Evolutionary conservation across 73 alveolate species (phyloP).

Genomic region (Vitrella brassicaformis): DNA sequence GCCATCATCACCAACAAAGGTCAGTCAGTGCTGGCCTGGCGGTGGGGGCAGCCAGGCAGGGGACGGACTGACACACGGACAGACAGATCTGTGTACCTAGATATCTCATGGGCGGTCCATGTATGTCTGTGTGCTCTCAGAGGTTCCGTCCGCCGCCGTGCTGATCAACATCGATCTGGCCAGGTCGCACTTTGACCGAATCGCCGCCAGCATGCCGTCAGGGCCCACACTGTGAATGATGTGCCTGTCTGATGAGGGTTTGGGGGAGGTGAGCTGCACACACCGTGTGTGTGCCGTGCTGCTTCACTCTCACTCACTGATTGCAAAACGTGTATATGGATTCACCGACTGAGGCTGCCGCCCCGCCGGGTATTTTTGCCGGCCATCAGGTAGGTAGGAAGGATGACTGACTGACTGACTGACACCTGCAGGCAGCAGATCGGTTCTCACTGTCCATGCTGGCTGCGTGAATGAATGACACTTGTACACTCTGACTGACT

Average conservation of each 20-base stretch:
- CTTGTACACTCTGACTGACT: too few relatives aligned
- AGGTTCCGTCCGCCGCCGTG: neutral
- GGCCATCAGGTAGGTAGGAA: neutral
- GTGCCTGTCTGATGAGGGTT: neutral
- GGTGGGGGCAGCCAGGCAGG: too few relatives aligned
- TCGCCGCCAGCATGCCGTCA: neutral
- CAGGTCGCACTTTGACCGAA: neutral
- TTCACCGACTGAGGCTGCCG: neutral
- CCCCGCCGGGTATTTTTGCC: neutral
- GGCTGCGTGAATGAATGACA: too few relatives aligned
- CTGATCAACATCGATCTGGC: neutral
- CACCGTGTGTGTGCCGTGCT: too few relatives aligned
- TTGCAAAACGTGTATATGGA: neutral
- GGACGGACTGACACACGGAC: too few relatives aligned
- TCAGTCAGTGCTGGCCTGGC: neutral
- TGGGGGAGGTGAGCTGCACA: neutral
- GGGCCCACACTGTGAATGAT: neutral
- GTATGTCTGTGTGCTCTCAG: neutral
- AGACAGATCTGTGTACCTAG: too few relatives aligned
- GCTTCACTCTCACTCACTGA: neutral
- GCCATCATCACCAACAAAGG: constrained; percentile 46
- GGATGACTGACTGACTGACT: too few relatives aligned
- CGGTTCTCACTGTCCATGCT: too few relatives aligned
- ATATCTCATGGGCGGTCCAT: neutral
- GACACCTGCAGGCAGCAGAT: too few relatives aligned